Base-by-base conservation (phyloP, 1,284 basidiomycete genomes). In the Puccinia hordei region DNA sequence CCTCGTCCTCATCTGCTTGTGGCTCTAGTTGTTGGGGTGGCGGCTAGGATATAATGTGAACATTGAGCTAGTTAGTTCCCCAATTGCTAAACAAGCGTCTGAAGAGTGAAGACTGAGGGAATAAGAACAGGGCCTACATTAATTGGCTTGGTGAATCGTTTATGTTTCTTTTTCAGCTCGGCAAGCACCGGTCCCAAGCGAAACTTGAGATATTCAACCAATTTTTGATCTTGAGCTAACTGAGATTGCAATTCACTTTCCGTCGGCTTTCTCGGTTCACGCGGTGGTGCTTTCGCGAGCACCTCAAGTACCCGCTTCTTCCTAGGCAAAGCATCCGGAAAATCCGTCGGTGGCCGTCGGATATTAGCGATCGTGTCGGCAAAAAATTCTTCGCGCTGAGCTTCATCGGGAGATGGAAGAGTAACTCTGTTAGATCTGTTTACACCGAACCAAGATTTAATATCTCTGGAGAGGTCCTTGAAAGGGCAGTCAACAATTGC, bases 91-190 rank as follows among this genome's bases (percentile, higher is more conserved):
- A 41, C 51, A 49, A 1, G 65, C 38, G 65, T 10, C 44, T 19
- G 10, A n/a, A 4, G n/a, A n/a, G 17, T 71, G 5, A 69, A 66
- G 63, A 46, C 49, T 2, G 24, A 17, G 44, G 68, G 68, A 35
- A 33, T 38, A 27, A 46, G 30, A 73, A 65, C 44, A 53, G 41
- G 49, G 88, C 90, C 84, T 83, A 94, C 94, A 84, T 89, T 90
- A 61, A 93, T 92, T 59, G 90, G 88, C 85, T 94, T 92, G 0
- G 91, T 93, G 84, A 97, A 96, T 82, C 93, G 89, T 87, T 94
- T 94, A 87, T 93, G 96, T 87, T 96, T 95, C 85, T 94, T 90
- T 87, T 94, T 94, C 83, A 99, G 87, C 85, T 98, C 95, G 1
- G 89, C 90, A 55, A 98, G 87, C 71, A 98, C 92, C 0, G 93